These are phyloP conservation scores for thale cress (Arabidopsis thaliana) DNA, from an alignment of 345 rosid genomes.

Conservation along the genomic window DNA sequence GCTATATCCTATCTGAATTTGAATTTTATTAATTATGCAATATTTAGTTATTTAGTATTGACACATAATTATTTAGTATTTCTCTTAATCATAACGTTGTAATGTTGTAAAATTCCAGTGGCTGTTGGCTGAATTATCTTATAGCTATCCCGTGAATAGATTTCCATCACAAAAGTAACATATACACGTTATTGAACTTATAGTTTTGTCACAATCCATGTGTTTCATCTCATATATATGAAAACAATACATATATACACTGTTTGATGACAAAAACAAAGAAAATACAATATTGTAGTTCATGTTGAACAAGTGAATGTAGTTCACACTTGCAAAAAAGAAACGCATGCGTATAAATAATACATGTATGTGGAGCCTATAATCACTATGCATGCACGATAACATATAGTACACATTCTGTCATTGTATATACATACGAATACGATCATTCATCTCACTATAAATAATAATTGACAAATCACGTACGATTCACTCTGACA, in stretches of 20 bases:
- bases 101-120: background rate
- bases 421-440: background rate
- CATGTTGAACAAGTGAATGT: background rate
- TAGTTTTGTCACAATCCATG: background rate
- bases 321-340: background rate
- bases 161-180: background rate
- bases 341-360: background rate
- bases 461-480: background rate
- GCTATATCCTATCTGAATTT: slow-evolving; percentile 1
- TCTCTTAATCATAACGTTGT: background rate
- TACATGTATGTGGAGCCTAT: background rate
- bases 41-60: background rate
- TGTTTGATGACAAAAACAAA: background rate
- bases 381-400: background rate
- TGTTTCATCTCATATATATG: background rate
- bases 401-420: background rate
- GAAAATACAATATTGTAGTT: background rate
- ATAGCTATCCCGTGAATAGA: slow-evolving; percentile 4
- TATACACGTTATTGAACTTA: background rate
- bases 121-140: background rate
- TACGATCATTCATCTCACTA: background rate
- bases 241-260: background rate
- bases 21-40: background rate
- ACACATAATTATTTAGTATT: background rate
- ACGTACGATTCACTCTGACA: background rate